Base-by-base conservation (phyloP, 2,329 filamentous ascomycete genomes). In the Emmonsiellopsis sp. region DNA sequence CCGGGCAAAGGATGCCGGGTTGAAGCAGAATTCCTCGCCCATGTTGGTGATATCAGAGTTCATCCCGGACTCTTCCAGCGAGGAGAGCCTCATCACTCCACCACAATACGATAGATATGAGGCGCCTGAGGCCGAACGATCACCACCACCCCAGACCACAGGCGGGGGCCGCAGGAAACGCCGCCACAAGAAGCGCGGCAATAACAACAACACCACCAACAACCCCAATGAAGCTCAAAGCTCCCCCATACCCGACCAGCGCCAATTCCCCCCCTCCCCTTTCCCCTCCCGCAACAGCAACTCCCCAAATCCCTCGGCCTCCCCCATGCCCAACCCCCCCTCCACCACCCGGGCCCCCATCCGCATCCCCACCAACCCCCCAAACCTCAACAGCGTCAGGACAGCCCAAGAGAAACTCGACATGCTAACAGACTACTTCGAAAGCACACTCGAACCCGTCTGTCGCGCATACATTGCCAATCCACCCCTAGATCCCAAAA, bases 11-110 rank as follows among this genome's bases (percentile, higher is more conserved):
- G 61, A 67, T 37, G 73, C 75, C 54, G 70, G 73, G 13, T 63
- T 77, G 37, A 76, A 76, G 57, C 74, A 77, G 57, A 68, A 76
- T 50, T 76, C 73, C 3, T 70, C 75, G 58, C 67, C 77, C 48
- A 61, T 74, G 52, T 74, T 70, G 51, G 73, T 76, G 40, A 69
- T 76, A 31, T 72, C 71, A 4, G 70, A 73, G 4, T n/a, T 49
- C 15, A 30, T 44, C 42, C 32, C 40, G 20, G 50, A 45, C 10
- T 44, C 64, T n/a, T 65, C 65, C 13, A 64, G 60, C 48, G 65
- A 67, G 20, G 46, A 49, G 46, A 49, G 46, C 35, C n/a, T 49
- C 16, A 11, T 49, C 10, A 38, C 46, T 2, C 46, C 46, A n/a
- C 15, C 46, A 26, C 20, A 26, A 11, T 38, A 38, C 5, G 46